phyloP scores from a whole-genome alignment of 2,329 filamentous ascomycete genomes.

The Trematosphaeria pertusa region DNA sequence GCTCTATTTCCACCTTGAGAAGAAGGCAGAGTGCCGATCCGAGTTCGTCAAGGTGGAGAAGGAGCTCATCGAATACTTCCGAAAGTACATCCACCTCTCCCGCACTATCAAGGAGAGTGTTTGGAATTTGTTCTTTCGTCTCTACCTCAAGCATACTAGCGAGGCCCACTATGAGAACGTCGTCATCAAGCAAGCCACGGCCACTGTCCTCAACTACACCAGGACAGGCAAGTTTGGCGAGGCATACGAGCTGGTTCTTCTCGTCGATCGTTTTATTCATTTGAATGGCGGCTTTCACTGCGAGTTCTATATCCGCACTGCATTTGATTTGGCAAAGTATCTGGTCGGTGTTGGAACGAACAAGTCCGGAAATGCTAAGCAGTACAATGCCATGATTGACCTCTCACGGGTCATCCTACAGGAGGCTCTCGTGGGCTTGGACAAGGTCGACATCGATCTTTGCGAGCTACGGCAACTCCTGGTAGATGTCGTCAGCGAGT shows the following conservation, averaged over 20 bases:
- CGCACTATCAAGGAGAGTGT: conserved; percentile 18
- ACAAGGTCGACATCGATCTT: conserved; percentile 49
- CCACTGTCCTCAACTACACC: conserved; percentile 24
- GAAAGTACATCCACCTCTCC: conserved; percentile 27
- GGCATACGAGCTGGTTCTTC: conserved; percentile 30
- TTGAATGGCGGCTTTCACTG: conserved; percentile 32
- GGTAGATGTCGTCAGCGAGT: conserved; percentile 49
- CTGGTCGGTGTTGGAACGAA: conserved; percentile 32
- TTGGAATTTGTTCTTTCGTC: conserved; percentile 27
- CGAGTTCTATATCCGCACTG: conserved; percentile 38
- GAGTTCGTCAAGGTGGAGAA: conserved; percentile 28
- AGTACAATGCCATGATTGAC: conserved; percentile 45
- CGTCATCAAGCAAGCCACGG: conserved; percentile 20
- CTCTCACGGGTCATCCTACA: conserved; percentile 47
- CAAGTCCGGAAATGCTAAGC: conserved; percentile 34
- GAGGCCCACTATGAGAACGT: conserved; percentile 23
- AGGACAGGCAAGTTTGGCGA: conserved; percentile 31
- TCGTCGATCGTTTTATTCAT: conserved; percentile 32
- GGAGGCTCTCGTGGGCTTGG: conserved; percentile 46
- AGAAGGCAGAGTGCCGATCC: conserved; percentile 15
- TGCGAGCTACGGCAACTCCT: conserved; percentile 48
- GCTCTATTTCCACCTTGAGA: conserved; percentile 31
- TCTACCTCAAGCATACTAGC: conserved; percentile 25
- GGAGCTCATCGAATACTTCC: conserved; percentile 28
- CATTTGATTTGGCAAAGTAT: conserved; percentile 37